Base-by-base conservation (phyloP, 495 filamentous ascomycete species). In the Lepraria neglecta region DNA sequence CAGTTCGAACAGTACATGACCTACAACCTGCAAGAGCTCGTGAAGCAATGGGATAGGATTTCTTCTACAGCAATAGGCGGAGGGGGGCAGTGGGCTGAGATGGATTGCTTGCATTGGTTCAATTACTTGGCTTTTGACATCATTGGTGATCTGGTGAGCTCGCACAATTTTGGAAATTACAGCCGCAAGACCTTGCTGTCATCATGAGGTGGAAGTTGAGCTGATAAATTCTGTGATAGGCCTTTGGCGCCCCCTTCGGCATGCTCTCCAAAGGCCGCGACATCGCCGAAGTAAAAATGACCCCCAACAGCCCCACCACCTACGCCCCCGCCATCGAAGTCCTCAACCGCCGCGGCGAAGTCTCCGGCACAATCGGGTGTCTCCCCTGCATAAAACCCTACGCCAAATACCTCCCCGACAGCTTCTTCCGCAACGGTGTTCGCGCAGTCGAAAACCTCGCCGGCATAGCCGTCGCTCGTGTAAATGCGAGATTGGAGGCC, bases 51-150 rank as follows among this genome's bases (percentile, higher is more conserved):
- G 86, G 86, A 87, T 68, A 71, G 73, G 19, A 67, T 90, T 3
- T 67, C 74, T 14, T 65, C 76, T 3, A 68, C 71, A 1, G 55
- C 60, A 4, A 35, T 12, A 6, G 19, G 12, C 6, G 80, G 82
- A 62, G 72, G 76, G 57, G 67, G 79, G 70, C 76, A 75, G 24
- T 89, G 79, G 66, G 80, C 77, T 11, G 77, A 83, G 59, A 73
- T 95, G 50, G 90, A 95, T 68, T 87, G 85, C 52, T 79, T 96
- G 31, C 81, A 91, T 69, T 96, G 91, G 91, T 94, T 92, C 81
- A 96, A 96, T 75, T 95, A 88, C 71, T 80, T 95, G 11, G 91
- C 91, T 46, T 96, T 96, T 65, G 91, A 96, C 66, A 89, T 94
- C 58, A 96, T 96, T 65, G 91, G 90, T 6, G 87, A 90, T 67